Conservation (phyloP, 139 green algal genomes). For the Pseudopediastrum boryanum region DNA sequence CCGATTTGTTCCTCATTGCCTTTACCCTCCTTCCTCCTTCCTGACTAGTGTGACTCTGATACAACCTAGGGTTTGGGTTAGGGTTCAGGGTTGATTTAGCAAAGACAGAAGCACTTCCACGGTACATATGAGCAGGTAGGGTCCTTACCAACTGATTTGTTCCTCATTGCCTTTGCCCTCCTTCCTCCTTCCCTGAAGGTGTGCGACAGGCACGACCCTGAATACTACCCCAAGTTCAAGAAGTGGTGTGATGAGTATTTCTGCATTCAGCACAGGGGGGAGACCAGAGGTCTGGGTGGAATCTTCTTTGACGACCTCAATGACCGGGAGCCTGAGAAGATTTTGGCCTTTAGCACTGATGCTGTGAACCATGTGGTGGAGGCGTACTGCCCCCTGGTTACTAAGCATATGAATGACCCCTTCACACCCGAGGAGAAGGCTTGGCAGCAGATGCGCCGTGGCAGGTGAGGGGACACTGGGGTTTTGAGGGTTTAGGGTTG, state of each 20-base stretch:
- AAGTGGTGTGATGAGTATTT: constrained; percentile 99
- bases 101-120: no score
- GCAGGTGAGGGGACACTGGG: no score
- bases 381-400: constrained; percentile 92
- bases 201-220: constrained; percentile 95
- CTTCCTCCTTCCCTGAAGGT: constrained; percentile 49
- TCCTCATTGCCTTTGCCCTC: no score
- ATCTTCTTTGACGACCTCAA: constrained; percentile 99
- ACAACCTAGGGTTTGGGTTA: no score
- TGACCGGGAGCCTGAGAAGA: constrained; percentile 74
- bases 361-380: constrained; percentile 72
- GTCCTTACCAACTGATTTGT: no score
- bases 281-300: constrained; percentile 90
- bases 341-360: constrained; percentile 86
- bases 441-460: constrained; percentile 91
- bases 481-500: no score
- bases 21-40: no score
- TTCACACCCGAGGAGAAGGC: constrained; percentile 91
- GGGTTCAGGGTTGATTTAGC: no score
- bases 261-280: constrained; percentile 91
- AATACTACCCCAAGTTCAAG: constrained; percentile 95
- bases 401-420: constrained; percentile 83
- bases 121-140: no score
- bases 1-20: no score
- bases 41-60: no score